These are phyloP conservation scores for Panellus pusillus DNA, from an alignment of 768 basidiomycete genomes.

Conservation along the genomic window DNA sequence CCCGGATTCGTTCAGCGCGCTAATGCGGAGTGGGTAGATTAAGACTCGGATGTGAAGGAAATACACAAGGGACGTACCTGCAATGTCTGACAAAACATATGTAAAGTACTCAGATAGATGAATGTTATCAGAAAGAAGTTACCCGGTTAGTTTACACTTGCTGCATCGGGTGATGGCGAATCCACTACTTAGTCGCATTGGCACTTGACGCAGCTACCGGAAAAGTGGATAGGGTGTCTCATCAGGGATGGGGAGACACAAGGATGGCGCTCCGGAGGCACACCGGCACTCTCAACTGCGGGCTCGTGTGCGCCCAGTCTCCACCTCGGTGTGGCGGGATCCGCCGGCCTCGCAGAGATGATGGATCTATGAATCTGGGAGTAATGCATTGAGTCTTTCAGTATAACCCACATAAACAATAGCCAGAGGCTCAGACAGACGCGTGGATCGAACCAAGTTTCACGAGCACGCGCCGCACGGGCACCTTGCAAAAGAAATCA, in stretches of 20 bases:
- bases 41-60: neutral
- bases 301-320: slow-evolving; percentile 5
- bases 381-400: neutral
- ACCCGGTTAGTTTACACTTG: slow-evolving; percentile 13
- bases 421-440: neutral
- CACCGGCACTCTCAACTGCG: slow-evolving; percentile 2
- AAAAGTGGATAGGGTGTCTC: slow-evolving; percentile 6
- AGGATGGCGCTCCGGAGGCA: neutral
- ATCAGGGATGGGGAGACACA: neutral
- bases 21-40: neutral
- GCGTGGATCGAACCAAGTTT: slow-evolving; percentile 14
- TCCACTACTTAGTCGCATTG: too few species aligned
- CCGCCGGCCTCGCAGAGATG: slow-evolving; percentile 17
- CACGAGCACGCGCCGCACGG: slow-evolving; percentile 14
- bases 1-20: too few species aligned
- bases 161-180: slow-evolving; percentile 11
- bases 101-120: too few species aligned
- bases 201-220: slow-evolving; percentile 13
- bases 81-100: slow-evolving; percentile 9
- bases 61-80: slow-evolving; percentile 2
- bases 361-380: slow-evolving; percentile 3
- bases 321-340: slow-evolving; percentile 12
- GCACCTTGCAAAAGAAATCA: neutral
- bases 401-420: slow-evolving; percentile 3
- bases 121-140: neutral